Evolutionary conservation across 371 early-diverging fungal species (phyloP), one percentile per base, ranked within the genome.

Genomic region (Actinomortierella wolfii): DNA sequence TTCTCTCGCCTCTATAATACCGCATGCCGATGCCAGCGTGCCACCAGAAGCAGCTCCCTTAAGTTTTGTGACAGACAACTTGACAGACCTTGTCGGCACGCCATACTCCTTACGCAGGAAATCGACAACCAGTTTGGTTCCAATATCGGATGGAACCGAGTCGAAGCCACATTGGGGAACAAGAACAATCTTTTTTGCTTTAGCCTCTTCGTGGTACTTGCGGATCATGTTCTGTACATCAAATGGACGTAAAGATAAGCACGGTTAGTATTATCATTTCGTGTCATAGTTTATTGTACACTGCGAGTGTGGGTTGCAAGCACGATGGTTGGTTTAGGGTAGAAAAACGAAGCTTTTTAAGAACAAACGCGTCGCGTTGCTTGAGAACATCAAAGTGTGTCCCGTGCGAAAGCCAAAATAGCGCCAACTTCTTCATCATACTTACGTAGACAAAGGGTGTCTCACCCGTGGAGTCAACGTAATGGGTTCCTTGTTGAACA

Each of bases 381-480:
- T n/a, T n/a, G n/a, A n/a, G n/a, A n/a, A n/a, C n/a, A n/a, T n/a
- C n/a, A n/a, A n/a, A n/a, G n/a, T n/a, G n/a, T n/a, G n/a, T n/a
- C n/a, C n/a, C n/a, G n/a, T n/a, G n/a, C n/a, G n/a, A n/a, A n/a
- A n/a, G n/a, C n/a, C n/a, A n/a, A n/a, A n/a, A n/a, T n/a, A n/a
- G n/a, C n/a, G n/a, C n/a, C n/a, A n/a, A n/a, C n/a, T 34, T 34
- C 34, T 34, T 34, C 11, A 34, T 34, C 34, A 34, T 18, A 26
- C 52, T 39, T 57, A 74, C 68, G 14, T 58, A 21, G 21, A 68
- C 76, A 45, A 68, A 64, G 14, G 68, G 64, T 2, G 61, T 52
- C 69, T 97, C 97, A 25, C 96, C 97, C 17, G 95, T 93, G 14
- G 90, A 90, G 67, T 98, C 98, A 24, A 95, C 82, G 59, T 98